Evolutionary conservation across 495 filamentous ascomycete genomes (phyloP).

Genomic region (Penicillium longicatenatum): DNA sequence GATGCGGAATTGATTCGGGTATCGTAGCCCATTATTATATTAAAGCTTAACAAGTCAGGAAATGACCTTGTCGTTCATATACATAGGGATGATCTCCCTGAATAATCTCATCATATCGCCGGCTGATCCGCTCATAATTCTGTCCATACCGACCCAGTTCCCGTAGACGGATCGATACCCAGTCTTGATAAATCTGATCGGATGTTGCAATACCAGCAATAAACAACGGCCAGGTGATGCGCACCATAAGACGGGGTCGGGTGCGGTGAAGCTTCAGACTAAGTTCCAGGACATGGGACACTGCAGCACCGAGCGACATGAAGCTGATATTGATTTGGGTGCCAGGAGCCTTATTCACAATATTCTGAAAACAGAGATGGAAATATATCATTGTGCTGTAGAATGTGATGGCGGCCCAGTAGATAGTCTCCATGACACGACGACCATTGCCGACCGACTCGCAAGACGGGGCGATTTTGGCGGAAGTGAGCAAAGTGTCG

Average conservation of each 20-base stretch:
- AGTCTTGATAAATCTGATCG: constrained; percentile 36
- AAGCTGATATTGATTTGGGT: constrained; percentile 8
- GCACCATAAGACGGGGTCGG: constrained; percentile 29
- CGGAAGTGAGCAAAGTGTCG: constrained; percentile 27
- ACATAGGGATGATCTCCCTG: constrained; percentile 21
- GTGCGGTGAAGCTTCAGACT: constrained; percentile 33
- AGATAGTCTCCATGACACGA: constrained; percentile 34
- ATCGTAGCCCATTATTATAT: not conserved
- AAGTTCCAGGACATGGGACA: constrained; percentile 30
- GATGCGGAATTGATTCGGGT: not conserved
- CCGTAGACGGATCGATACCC: constrained; percentile 36
- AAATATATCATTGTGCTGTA: constrained; percentile 33
- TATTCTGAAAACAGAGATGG: constrained; percentile 30
- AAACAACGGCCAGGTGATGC: constrained; percentile 36
- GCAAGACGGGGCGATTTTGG: constrained; percentile 23
- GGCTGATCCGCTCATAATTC: constrained; percentile 26
- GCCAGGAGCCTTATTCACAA: constrained; percentile 10
- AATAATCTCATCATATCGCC: constrained; percentile 32
- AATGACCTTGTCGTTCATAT: constrained; percentile 6
- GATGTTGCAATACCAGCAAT: constrained; percentile 35
- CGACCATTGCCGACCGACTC: constrained; percentile 23
- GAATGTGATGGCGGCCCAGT: constrained; percentile 36
- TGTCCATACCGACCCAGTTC: constrained; percentile 35
- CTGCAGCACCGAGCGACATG: constrained; percentile 24
- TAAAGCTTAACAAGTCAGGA: not conserved